Conservation (phyloP, 805 yeast genomes). For the Yarrowia sp. region DNA sequence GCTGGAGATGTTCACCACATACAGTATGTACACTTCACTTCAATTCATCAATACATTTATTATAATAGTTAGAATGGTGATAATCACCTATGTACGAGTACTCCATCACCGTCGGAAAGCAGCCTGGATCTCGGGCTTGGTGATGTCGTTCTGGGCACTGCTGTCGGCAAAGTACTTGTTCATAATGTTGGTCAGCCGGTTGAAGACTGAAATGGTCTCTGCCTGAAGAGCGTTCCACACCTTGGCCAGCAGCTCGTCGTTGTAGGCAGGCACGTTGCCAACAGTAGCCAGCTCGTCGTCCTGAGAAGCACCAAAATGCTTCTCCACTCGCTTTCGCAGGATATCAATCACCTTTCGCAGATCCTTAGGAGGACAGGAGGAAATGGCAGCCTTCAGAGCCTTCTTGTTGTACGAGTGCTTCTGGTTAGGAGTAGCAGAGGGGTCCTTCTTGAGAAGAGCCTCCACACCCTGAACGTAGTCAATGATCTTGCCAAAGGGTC, state of each 20-base stretch:
- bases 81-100: background rate
- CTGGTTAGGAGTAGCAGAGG: slow-evolving; percentile 56
- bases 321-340: slow-evolving; percentile 62
- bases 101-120: slow-evolving; percentile 52
- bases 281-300: slow-evolving; percentile 46
- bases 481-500: slow-evolving; percentile 70
- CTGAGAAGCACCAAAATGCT: slow-evolving; percentile 56
- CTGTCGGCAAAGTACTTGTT: slow-evolving; percentile 56
- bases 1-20: no score
- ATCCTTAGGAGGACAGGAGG: slow-evolving; percentile 65
- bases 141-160: slow-evolving; percentile 60
- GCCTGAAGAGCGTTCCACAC: slow-evolving; percentile 77
- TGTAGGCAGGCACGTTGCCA: slow-evolving; percentile 52
- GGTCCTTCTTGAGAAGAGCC: slow-evolving; percentile 54
- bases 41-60: background rate
- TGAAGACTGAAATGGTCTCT: slow-evolving; percentile 62
- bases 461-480: slow-evolving; percentile 72
- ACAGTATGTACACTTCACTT: background rate
- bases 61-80: slow-evolving; percentile 7
- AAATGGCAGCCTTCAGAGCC: slow-evolving; percentile 63
- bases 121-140: slow-evolving; percentile 63
- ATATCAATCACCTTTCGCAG: slow-evolving; percentile 61
- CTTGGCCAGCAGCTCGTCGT: slow-evolving; percentile 62
- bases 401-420: slow-evolving; percentile 70
- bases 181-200: slow-evolving; percentile 62